Evolutionary conservation across 352 stramenopile genomes (phyloP).

Genomic region (Peronosclerospora sorghi): DNA sequence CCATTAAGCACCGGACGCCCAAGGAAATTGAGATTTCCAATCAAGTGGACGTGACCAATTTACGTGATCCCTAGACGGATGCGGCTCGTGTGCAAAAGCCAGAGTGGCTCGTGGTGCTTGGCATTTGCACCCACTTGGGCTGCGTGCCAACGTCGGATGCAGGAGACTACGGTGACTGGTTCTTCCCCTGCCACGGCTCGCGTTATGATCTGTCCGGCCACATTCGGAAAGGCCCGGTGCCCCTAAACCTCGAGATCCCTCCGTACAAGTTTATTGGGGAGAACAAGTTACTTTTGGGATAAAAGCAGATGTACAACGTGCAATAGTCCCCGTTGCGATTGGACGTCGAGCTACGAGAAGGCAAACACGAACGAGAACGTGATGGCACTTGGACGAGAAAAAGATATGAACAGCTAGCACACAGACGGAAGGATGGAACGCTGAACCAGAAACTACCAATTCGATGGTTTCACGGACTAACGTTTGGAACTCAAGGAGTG

Average conservation of each 20-base stretch:
- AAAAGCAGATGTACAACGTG: constrained; percentile 11
- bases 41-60: constrained; percentile 83
- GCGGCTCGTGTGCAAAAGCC: constrained; percentile 90
- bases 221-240: constrained; percentile 98
- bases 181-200: constrained; percentile 98
- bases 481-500: no score
- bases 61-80: constrained; percentile 96
- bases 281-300: constrained; percentile 79
- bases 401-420: no score
- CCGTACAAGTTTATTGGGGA: constrained; percentile 98
- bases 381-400: no score
- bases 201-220: constrained; percentile 98
- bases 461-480: no score
- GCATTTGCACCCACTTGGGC: constrained; percentile 98
- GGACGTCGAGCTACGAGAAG: no score
- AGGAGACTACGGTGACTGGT: constrained; percentile 98
- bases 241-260: constrained; percentile 98
- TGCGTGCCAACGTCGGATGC: constrained; percentile 96
- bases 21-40: constrained; percentile 93
- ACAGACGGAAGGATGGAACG: no score
- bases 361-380: no score
- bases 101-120: constrained; percentile 96
- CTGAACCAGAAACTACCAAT: no score
- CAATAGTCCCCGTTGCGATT: no score
- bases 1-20: constrained; percentile 95